phyloP scores from a whole-genome alignment of 2,329 filamentous ascomycete genomes.

The Fusarium falciforme region DNA sequence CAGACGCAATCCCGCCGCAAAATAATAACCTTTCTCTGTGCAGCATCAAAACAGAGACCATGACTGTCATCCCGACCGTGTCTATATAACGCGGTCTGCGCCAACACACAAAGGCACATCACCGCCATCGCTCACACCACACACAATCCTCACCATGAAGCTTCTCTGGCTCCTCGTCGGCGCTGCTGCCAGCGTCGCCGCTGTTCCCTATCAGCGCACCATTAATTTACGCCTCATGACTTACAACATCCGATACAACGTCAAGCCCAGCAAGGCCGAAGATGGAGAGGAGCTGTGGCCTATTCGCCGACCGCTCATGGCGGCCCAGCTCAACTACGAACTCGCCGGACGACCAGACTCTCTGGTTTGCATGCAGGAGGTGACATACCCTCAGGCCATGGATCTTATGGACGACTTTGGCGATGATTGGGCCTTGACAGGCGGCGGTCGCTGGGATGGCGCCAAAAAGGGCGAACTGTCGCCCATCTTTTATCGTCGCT shows the following conservation, averaged over 20 bases:
- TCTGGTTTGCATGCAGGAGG: slow-evolving; percentile 76
- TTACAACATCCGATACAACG: slow-evolving; percentile 73
- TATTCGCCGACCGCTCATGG: slow-evolving; percentile 62
- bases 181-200: slow-evolving; percentile 12
- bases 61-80: background rate
- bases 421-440: slow-evolving; percentile 62
- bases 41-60: background rate
- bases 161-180: slow-evolving; percentile 16
- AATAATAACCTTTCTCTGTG: background rate
- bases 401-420: slow-evolving; percentile 62
- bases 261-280: slow-evolving; percentile 54
- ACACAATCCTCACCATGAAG: slow-evolving; percentile 30
- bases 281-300: slow-evolving; percentile 68
- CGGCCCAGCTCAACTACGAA: slow-evolving; percentile 63
- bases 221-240: slow-evolving; percentile 65
- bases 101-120: background rate
- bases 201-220: slow-evolving; percentile 21
- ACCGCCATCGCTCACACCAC: background rate
- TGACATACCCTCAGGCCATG: slow-evolving; percentile 67
- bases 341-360: slow-evolving; percentile 56
- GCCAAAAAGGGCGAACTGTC: slow-evolving; percentile 72
- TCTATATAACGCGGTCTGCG: background rate
- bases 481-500: slow-evolving; percentile 72
- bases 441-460: slow-evolving; percentile 70
- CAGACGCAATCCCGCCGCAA: background rate